phyloP scores from a whole-genome alignment of 75 land plant genomes.

The Chamaecyparis obtusa region DNA sequence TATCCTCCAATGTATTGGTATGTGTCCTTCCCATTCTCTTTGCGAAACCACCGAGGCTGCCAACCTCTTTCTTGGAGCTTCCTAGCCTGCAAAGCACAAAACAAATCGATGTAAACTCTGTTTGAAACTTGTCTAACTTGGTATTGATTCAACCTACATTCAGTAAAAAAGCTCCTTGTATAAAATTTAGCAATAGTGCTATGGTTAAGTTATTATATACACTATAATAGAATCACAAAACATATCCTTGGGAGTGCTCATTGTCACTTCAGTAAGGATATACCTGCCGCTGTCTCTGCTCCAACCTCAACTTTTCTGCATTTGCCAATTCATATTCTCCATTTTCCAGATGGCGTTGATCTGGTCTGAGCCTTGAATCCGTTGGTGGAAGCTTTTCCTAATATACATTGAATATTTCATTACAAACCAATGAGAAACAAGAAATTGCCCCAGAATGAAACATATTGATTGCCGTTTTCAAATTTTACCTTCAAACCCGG shows the following conservation, averaged over 20 bases:
- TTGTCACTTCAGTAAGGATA: background rate
- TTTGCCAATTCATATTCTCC: constrained; percentile 79
- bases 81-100: constrained; percentile 67
- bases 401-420: background rate
- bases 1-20: constrained; percentile 81
- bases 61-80: constrained; percentile 94
- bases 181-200: background rate
- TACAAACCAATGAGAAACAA: background rate
- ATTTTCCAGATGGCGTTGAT: constrained; percentile 73
- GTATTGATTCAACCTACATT: background rate
- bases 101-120: background rate
- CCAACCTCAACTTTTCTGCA: constrained; percentile 66
- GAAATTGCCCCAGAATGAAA: background rate
- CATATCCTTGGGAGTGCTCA: background rate
- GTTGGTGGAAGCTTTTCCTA: constrained; percentile 87
- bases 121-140: background rate
- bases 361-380: constrained; percentile 80
- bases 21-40: constrained; percentile 68
- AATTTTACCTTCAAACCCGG: constrained; percentile 47
- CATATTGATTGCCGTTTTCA: background rate
- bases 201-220: background rate
- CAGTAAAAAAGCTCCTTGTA: too few relatives aligned
- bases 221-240: background rate
- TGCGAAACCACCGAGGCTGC: constrained; percentile 94
- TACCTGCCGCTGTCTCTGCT: constrained; percentile 69